Percentiles rank a stretch among this genome's conserved stretches.
phyloP scores from a whole-genome alignment of 768 basidiomycete species.

The Cytidiella melzeri region DNA sequence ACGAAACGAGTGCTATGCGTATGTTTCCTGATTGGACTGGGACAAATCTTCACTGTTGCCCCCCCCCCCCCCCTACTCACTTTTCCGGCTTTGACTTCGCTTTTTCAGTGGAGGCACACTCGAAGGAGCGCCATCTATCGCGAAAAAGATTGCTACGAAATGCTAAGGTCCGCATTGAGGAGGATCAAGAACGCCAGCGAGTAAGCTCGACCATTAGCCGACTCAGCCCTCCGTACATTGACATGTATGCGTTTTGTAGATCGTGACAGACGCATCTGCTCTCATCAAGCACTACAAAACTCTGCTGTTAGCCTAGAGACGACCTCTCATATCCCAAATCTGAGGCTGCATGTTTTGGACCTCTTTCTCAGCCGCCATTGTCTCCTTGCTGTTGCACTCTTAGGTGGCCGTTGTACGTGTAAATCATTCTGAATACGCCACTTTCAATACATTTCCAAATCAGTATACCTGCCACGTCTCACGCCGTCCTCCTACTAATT shows the following conservation, averaged over 20 bases:
- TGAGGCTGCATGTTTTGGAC: too few species aligned
- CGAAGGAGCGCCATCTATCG: constrained; percentile 27
- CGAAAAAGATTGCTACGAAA: constrained; percentile 29
- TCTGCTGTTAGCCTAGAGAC: constrained; percentile 21
- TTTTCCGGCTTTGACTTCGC: not conserved
- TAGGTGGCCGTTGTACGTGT: not conserved
- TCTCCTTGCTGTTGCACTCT: not conserved
- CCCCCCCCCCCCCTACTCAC: too few species aligned
- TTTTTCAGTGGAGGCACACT: constrained; percentile 27
- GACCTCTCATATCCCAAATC: too few species aligned
- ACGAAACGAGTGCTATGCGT: constrained; percentile 30
- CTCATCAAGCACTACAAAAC: constrained; percentile 39
- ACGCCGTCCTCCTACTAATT: not conserved
- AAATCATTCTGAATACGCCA: too few species aligned
- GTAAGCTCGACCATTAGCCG: constrained; percentile 14
- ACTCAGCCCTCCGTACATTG: too few species aligned
- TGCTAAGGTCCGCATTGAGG: constrained; percentile 29
- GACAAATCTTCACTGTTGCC: not conserved
- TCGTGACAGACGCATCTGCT: constrained; percentile 32
- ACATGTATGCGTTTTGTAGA: constrained; percentile 1
- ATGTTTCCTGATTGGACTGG: constrained; percentile 8
- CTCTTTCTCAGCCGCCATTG: not conserved
- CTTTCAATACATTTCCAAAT: too few species aligned
- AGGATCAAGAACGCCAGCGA: constrained; percentile 34
- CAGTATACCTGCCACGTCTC: too few species aligned